Evolutionary conservation across 129 eudicot species (phyloP).

Genomic region (Arctium lappa): DNA sequence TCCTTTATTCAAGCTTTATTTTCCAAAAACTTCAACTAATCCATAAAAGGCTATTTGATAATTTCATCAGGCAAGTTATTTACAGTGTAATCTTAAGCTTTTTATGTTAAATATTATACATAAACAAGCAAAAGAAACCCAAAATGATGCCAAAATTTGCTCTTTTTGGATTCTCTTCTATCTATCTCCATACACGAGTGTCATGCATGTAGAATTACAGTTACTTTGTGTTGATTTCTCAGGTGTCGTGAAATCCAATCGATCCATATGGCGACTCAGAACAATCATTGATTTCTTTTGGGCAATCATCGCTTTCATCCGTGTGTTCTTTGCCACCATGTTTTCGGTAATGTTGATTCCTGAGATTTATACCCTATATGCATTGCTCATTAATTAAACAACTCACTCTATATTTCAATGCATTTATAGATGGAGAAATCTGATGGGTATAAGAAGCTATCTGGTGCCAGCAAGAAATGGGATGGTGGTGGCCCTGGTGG

Average conservation of each 20-base stretch:
- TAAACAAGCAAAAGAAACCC: background rate
- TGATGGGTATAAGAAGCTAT: slow-evolving; percentile 71
- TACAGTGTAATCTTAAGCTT: too few relatives aligned
- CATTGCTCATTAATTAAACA: background rate
- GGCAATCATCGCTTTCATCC: slow-evolving; percentile 60
- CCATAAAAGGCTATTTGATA: background rate
- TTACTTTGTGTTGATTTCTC: slow-evolving; percentile 17
- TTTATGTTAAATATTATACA: background rate
- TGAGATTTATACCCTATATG: background rate
- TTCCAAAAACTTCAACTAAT: too few relatives aligned
- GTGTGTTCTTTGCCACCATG: slow-evolving; percentile 80
- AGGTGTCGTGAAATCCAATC: slow-evolving; percentile 88
- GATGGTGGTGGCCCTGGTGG: slow-evolving; percentile 78
- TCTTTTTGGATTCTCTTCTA: background rate
- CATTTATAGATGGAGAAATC: slow-evolving; percentile 87
- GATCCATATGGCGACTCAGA: slow-evolving; percentile 80
- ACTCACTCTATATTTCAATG: background rate
- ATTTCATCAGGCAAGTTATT: background rate
- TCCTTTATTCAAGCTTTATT: too few relatives aligned
- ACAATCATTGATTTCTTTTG: slow-evolving; percentile 79
- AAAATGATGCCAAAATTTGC: background rate
- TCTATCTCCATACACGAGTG: background rate
- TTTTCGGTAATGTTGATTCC: slow-evolving; percentile 61
- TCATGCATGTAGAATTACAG: slow-evolving; percentile 2
- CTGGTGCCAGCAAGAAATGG: slow-evolving; percentile 91